Evolutionary conservation across 208 protist genomes (phyloP), one percentile per base, ranked within the genome.

Genomic region (Trypanosoma cruzi): DNA sequence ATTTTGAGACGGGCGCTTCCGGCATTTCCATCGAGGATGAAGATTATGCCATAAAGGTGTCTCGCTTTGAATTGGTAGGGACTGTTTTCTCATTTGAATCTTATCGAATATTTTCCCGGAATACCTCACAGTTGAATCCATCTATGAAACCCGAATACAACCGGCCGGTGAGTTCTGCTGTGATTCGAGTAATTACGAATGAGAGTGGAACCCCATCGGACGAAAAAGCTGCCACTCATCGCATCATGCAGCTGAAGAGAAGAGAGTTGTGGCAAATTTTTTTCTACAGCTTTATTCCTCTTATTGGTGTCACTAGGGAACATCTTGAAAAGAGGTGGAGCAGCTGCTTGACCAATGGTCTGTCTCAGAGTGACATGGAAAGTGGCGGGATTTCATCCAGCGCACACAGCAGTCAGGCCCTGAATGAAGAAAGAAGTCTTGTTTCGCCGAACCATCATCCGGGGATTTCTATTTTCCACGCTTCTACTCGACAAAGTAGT

Each of bases 11-110:
- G 20, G 18, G 40, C 14, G 40, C 34, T 22, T 48, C 46, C 40
- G 42, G 50, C 20, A 4, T 31, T 14, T 16, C 20, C 40, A n/a
- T 37, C 16, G 2, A 28, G 22, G 20, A 53, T 42, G 24, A 26
- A 53, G 29, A 42, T 28, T 69, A 73, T 28, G 54, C 73, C 48
- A 48, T 83, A n/a, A 56, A 56, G 28, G 59, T 68, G 14, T 80
- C 72, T 1, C 80, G 79, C 37, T 81, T 80, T 54, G 74, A 89
- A 22, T 54, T 83, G 22, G 71, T 84, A 26, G 84, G 80, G 11
- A 86, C 84, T 4, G 68, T 71, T 8, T 77, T 84, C 20, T 58
- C 74, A 58, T 61, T 85, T 40, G 84, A 89, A 58, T 71, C 68
- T 4, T 89, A 89, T 36, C 55, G 57, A 44, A 3, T 69, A 32